Conservation (phyloP, 2,329 filamentous ascomycete species). For the Alternaria triticimaculans region DNA sequence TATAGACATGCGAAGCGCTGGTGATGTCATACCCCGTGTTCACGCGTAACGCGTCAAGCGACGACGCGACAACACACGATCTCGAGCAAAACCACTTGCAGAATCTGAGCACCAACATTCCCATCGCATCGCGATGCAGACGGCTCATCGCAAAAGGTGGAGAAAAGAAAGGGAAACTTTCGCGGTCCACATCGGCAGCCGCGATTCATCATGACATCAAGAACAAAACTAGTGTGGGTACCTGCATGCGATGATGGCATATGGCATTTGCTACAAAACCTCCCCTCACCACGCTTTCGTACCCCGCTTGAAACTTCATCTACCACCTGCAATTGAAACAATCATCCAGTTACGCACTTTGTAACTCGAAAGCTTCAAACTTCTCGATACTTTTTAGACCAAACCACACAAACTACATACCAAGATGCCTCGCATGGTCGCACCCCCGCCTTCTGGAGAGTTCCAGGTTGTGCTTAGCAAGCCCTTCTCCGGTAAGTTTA, state of each 20-base stretch:
- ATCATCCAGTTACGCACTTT: not conserved
- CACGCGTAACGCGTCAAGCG: not conserved
- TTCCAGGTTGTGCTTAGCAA: conserved; percentile 67
- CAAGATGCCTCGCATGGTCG: conserved; percentile 35
- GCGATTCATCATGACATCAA: conserved; percentile 19
- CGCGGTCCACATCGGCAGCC: conserved; percentile 1
- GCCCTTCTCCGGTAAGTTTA: conserved; percentile 33
- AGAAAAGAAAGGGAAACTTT: not conserved
- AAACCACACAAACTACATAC: not conserved
- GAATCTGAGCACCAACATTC: not conserved
- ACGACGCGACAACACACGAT: conserved; percentile 1
- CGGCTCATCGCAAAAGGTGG: not conserved
- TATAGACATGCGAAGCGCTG: not conserved
- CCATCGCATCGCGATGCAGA: not conserved
- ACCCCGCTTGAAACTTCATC: not conserved
- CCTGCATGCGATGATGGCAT: conserved; percentile 10
- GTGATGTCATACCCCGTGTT: conserved; percentile 14
- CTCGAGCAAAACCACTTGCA: not conserved
- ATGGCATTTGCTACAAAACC: not conserved
- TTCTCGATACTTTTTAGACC: not conserved
- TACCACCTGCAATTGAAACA: not conserved
- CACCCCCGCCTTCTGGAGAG: conserved; percentile 84
- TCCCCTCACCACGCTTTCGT: not conserved
- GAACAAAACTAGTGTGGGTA: conserved; percentile 8
- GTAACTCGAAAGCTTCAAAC: not conserved